A percentile compares a stretch with the other conserved stretches of the same genome.
These are phyloP conservation scores for Rugonectria rugulosa DNA, from an alignment of 2,329 filamentous ascomycete genomes.

Conservation along the genomic window DNA sequence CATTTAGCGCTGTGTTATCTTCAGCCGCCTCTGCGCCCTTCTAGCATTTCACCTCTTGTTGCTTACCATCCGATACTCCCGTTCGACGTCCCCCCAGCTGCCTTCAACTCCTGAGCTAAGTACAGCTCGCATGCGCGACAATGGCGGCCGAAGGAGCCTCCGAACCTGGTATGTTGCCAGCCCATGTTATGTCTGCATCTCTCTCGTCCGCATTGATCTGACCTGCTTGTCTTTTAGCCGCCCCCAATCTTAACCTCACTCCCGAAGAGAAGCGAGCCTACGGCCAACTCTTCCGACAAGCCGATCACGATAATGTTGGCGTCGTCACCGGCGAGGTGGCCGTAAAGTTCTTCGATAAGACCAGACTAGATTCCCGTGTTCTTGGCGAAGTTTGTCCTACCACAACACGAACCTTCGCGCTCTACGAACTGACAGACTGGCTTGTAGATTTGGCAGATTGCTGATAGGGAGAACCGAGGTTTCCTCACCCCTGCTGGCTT, in stretches of 20 bases:
- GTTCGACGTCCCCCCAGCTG: slow-evolving; percentile 21
- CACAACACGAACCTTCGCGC: neutral
- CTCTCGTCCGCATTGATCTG: slow-evolving; percentile 19
- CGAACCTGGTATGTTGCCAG: slow-evolving; percentile 31
- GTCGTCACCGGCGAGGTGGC: slow-evolving; percentile 96
- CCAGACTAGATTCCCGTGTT: slow-evolving; percentile 82
- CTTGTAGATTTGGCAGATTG: slow-evolving; percentile 95
- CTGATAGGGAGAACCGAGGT: slow-evolving; percentile 94
- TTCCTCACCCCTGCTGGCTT: slow-evolving; percentile 93
- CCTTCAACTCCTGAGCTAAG: slow-evolving; percentile 31
- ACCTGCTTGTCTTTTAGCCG: slow-evolving; percentile 47
- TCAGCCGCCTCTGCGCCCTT: neutral
- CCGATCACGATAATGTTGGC: slow-evolving; percentile 89
- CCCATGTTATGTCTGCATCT: neutral
- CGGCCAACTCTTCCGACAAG: slow-evolving; percentile 90
- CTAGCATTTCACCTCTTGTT: neutral
- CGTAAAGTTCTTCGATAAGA: slow-evolving; percentile 98
- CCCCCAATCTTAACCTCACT: slow-evolving; percentile 82
- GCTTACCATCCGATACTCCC: slow-evolving; percentile 17
- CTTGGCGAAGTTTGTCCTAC: slow-evolving; percentile 78
- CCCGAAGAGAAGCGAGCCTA: slow-evolving; percentile 94
- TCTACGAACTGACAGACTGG: slow-evolving; percentile 12
- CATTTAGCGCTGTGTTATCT: neutral
- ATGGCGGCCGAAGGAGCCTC: slow-evolving; percentile 35
- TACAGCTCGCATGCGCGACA: slow-evolving; percentile 41